Conservation (phyloP, 192 early-diverging fungal genomes). For the Funneliformis mosseae region DNA sequence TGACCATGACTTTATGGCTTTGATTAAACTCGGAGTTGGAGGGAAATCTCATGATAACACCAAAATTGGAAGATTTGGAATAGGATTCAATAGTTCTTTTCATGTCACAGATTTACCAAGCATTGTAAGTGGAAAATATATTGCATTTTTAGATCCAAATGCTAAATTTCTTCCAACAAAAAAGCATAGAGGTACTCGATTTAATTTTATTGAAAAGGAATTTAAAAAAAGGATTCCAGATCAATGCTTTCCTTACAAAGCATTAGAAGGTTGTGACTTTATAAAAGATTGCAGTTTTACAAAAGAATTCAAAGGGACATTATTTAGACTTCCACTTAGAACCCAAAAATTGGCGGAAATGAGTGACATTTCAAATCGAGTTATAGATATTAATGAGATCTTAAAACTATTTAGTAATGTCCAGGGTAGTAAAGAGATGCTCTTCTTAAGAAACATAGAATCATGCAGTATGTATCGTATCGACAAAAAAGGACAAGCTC, state of each 20-base stretch:
- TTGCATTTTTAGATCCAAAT: conserved; percentile 36
- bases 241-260: conserved; percentile 24
- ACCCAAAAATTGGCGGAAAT: not conserved
- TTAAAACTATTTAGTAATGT: not conserved
- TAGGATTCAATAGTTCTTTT: conserved; percentile 27
- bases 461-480: not conserved
- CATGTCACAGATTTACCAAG: conserved; percentile 34
- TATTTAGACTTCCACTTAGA: conserved; percentile 36
- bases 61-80: conserved; percentile 22
- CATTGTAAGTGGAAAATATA: conserved; percentile 33
- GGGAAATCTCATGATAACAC: conserved; percentile 34
- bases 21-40: conserved; percentile 35
- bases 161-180: conserved; percentile 10
- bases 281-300: conserved; percentile 17
- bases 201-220: conserved; percentile 18
- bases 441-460: conserved; percentile 23
- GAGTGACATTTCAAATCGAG: not conserved
- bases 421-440: not conserved
- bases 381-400: not conserved
- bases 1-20: conserved; percentile 23
- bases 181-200: not conserved
- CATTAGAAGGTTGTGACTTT: not conserved
- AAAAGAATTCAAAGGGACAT: conserved; percentile 21
- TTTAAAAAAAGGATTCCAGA: conserved; percentile 10
- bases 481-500: not conserved